Conservation (phyloP, 2,329 filamentous ascomycete species). For the Pseudogymnoascus pannorum region DNA sequence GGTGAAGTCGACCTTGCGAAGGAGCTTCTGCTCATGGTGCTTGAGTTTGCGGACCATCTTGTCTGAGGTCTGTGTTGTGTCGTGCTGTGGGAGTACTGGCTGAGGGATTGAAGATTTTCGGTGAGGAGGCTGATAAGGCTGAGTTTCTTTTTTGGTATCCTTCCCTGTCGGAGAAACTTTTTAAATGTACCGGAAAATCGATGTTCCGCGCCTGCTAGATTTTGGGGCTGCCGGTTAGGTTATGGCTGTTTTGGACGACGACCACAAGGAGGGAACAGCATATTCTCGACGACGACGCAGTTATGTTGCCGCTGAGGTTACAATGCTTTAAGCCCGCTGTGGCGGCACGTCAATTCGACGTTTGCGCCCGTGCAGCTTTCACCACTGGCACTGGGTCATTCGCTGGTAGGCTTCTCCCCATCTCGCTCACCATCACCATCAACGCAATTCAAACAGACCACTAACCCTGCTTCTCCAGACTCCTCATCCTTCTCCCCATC, state of each 20-base stretch:
- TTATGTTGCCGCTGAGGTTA: conserved; percentile 24
- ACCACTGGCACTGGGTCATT: conserved; percentile 20
- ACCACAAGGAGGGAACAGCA: not conserved
- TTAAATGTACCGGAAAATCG: not conserved
- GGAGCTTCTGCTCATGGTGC: conserved; percentile 91
- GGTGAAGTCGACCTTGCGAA: conserved; percentile 87
- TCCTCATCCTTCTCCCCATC: not conserved
- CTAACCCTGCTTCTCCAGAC: not conserved
- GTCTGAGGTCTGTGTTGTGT: not conserved
- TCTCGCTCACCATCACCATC: not conserved
- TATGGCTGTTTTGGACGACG: not conserved
- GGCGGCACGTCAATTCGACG: conserved; percentile 12
- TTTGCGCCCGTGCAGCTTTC: conserved; percentile 18
- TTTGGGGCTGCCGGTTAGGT: not conserved
- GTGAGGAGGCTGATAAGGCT: conserved; percentile 6
- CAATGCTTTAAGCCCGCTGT: conserved; percentile 24
- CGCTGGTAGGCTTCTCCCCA: conserved; percentile 19
- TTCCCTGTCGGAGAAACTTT: not conserved
- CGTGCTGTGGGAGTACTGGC: not conserved
- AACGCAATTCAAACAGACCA: conserved; percentile 7
- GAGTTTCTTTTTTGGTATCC: not conserved
- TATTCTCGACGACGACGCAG: not conserved
- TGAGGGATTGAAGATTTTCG: not conserved
- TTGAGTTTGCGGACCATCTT: conserved; percentile 92
- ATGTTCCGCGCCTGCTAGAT: not conserved